Conservation (phyloP, 176 grass and related monocot genomes). For the Avena atlantica region DNA sequence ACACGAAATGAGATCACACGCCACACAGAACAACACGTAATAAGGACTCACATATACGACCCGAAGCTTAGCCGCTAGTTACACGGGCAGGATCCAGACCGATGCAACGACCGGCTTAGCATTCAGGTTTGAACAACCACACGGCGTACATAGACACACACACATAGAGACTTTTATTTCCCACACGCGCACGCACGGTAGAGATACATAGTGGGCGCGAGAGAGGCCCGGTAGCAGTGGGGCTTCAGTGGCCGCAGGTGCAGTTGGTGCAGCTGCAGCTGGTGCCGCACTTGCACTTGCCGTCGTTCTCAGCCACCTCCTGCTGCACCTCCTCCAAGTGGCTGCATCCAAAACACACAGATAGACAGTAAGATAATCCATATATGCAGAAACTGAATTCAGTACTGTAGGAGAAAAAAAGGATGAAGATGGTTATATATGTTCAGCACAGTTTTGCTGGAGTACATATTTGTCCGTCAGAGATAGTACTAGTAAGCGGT, state of each 20-base stretch:
- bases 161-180: slow-evolving; percentile 11
- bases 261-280: slow-evolving; percentile 67
- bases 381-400: too few species aligned
- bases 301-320: slow-evolving; percentile 50
- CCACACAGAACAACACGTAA: neutral
- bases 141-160: neutral
- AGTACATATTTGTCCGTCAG: too few species aligned
- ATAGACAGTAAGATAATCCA: too few species aligned
- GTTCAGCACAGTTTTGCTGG: too few species aligned
- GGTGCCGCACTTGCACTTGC: slow-evolving; percentile 70
- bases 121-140: neutral
- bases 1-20: neutral
- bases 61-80: neutral
- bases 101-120: neutral
- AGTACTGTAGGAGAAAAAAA: too few species aligned
- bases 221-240: neutral
- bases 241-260: slow-evolving; percentile 57
- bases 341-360: slow-evolving; percentile 21
- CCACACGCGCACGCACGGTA: neutral
- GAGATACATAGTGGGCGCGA: too few species aligned
- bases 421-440: too few species aligned
- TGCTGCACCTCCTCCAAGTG: slow-evolving; percentile 42
- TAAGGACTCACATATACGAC: neutral
- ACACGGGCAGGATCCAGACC: neutral
- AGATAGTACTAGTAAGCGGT: neutral